phyloP scores from a whole-genome alignment of 2,329 filamentous ascomycete genomes.

The Nannizziopsis arthrosporioides region DNA sequence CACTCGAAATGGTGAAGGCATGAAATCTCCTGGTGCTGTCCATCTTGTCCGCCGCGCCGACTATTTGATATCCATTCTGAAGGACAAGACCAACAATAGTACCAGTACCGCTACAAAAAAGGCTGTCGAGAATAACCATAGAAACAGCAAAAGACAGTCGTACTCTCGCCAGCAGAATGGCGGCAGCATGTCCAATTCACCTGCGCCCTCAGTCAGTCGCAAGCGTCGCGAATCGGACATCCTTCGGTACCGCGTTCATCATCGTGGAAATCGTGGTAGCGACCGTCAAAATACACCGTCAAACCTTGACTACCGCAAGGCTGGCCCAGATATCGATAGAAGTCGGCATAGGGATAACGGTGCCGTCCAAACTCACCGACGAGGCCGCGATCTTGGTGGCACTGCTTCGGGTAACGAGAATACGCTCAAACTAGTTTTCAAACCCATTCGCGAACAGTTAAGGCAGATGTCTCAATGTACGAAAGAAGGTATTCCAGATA shows the following conservation, averaged over 20 bases:
- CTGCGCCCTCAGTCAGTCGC: conserved; percentile 32
- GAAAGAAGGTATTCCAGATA: conserved; percentile 36
- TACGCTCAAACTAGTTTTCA: conserved; percentile 37
- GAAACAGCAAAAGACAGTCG: conserved; percentile 69
- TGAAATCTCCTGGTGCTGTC: conserved; percentile 87
- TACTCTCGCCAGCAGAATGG: conserved; percentile 25
- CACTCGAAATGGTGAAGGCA: conserved; percentile 43
- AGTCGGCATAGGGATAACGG: conserved; percentile 13
- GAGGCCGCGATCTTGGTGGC: conserved; percentile 16
- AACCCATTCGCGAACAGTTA: conserved; percentile 35
- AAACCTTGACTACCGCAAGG: conserved; percentile 16
- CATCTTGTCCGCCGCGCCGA: conserved; percentile 90
- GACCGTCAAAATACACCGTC: conserved; percentile 35
- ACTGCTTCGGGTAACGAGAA: conserved; percentile 28
- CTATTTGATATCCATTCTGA: conserved; percentile 87
- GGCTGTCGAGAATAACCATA: conserved; percentile 82
- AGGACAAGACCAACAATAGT: conserved; percentile 67
- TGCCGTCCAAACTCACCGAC: conserved; percentile 18
- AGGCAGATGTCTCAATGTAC: conserved; percentile 36
- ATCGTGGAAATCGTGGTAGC: conserved; percentile 31
- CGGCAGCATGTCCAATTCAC: conserved; percentile 35
- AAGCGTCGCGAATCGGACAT: conserved; percentile 35
- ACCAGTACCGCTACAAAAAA: conserved; percentile 54
- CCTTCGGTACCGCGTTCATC: conserved; percentile 31
- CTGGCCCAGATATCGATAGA: conserved; percentile 1